Evolutionary conservation across 163 green algal genomes (phyloP).

Genomic region (Prototheca cutis): DNA sequence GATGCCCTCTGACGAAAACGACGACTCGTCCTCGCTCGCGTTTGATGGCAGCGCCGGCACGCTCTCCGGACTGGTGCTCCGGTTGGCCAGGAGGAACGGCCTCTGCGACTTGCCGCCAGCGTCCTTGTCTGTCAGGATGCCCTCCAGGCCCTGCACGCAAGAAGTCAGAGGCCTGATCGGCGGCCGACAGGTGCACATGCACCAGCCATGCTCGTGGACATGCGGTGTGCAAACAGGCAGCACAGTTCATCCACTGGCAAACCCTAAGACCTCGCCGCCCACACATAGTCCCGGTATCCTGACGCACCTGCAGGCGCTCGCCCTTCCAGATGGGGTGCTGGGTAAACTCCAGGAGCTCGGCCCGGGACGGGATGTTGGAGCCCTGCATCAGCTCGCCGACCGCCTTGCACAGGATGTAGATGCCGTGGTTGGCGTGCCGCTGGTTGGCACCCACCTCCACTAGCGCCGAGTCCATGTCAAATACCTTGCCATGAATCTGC

Average conservation of each 20-base stretch:
- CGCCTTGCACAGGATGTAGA: constrained; percentile 41
- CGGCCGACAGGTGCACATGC: no score
- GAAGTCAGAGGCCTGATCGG: no score
- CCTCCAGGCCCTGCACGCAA: not conserved
- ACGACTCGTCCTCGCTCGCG: no score
- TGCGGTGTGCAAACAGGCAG: no score
- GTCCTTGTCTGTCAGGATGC: not conserved
- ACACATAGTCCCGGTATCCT: no score
- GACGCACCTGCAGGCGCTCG: constrained; percentile 6
- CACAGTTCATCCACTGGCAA: no score
- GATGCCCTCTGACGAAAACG: no score
- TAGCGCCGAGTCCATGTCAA: constrained; percentile 28
- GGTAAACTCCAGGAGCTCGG: constrained; percentile 27
- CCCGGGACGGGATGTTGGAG: constrained; percentile 19
- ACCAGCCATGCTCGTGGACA: no score
- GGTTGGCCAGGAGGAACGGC: not conserved
- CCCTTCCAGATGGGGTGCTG: constrained; percentile 22
- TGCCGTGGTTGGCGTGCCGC: constrained; percentile 36
- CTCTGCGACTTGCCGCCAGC: not conserved
- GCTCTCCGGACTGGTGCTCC: no score
- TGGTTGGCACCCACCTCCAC: constrained; percentile 27
- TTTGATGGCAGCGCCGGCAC: no score
- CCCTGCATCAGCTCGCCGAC: constrained; percentile 22
- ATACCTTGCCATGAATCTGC: constrained; percentile 35
- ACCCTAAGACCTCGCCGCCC: no score